A percentile compares a stretch with the other conserved stretches of the same genome.
Evolutionary conservation across 2,329 filamentous ascomycete species (phyloP).

Genomic region (Epichloe scottii): DNA sequence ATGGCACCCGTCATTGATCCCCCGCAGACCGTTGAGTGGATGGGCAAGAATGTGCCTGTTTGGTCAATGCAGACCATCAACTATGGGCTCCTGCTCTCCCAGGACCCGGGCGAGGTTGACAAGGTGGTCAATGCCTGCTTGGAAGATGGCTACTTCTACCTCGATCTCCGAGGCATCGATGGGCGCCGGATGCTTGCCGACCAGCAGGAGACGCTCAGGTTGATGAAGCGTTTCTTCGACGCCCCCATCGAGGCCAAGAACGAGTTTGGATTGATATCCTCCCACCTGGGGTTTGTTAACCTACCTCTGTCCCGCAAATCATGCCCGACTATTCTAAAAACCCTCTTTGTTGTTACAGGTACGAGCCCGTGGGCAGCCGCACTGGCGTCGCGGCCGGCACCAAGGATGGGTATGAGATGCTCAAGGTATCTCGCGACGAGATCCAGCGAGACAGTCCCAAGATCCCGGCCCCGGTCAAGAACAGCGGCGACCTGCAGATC

Average conservation of each 20-base stretch:
- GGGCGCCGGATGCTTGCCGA: constrained; percentile 39
- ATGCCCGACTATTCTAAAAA: not conserved
- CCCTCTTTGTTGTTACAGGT: constrained; percentile 16
- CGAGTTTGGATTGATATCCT: constrained; percentile 39
- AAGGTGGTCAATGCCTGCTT: constrained; percentile 36
- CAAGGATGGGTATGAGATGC: constrained; percentile 41
- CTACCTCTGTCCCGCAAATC: not conserved
- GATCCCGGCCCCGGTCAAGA: constrained; percentile 35
- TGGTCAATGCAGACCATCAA: constrained; percentile 39
- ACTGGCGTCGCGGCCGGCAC: constrained; percentile 34
- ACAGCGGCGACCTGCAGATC: constrained; percentile 32
- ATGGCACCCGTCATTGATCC: constrained; percentile 27
- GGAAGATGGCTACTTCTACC: constrained; percentile 42
- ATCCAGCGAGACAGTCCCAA: constrained; percentile 34
- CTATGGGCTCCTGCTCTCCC: constrained; percentile 38
- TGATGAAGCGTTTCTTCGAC: constrained; percentile 45
- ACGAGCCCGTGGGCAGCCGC: constrained; percentile 35
- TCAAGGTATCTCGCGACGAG: constrained; percentile 39
- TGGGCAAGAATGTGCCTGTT: constrained; percentile 35
- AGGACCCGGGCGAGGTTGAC: constrained; percentile 40
- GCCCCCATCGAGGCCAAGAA: constrained; percentile 42
- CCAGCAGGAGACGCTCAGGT: constrained; percentile 36
- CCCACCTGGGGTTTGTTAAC: constrained; percentile 34
- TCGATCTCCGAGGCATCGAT: constrained; percentile 39
- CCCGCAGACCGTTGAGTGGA: constrained; percentile 34